These are phyloP conservation scores for Cryphonectria parasitica DNA, from an alignment of 2,329 filamentous ascomycete species.

Conservation along the genomic window DNA sequence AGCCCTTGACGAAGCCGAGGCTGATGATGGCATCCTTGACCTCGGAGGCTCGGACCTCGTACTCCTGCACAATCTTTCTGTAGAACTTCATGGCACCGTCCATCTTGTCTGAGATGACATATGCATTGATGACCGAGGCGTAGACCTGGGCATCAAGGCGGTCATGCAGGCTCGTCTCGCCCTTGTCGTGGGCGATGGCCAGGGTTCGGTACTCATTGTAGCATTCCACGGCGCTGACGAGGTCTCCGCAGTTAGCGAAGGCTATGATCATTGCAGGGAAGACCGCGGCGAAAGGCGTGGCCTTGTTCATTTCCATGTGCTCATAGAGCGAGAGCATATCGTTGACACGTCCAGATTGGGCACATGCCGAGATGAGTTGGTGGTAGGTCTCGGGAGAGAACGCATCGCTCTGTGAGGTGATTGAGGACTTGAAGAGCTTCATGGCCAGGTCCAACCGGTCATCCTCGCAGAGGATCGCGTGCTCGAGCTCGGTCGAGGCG, in stretches of 20 bases:
- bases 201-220: conserved; percentile 93
- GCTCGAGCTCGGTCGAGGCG: conserved; percentile 83
- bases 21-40: conserved; percentile 74
- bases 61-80: conserved; percentile 72
- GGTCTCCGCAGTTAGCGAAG: conserved; percentile 79
- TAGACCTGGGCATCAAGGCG: conserved; percentile 86
- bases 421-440: conserved; percentile 81
- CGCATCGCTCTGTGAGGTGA: conserved; percentile 61
- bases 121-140: conserved; percentile 87
- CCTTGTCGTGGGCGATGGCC: conserved; percentile 82
- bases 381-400: conserved; percentile 86
- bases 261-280: conserved; percentile 96
- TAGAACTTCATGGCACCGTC: conserved; percentile 86
- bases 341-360: conserved; percentile 75
- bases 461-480: conserved; percentile 84
- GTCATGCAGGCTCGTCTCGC: conserved; percentile 67
- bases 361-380: conserved; percentile 84
- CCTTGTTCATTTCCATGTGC: conserved; percentile 82
- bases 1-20: conserved; percentile 78
- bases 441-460: conserved; percentile 84
- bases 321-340: conserved; percentile 92
- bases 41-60: conserved; percentile 59
- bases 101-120: conserved; percentile 78
- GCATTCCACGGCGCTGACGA: conserved; percentile 87
- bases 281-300: conserved; percentile 76